Conservation (phyloP, 768 basidiomycete genomes). For the Mycena maculata region DNA sequence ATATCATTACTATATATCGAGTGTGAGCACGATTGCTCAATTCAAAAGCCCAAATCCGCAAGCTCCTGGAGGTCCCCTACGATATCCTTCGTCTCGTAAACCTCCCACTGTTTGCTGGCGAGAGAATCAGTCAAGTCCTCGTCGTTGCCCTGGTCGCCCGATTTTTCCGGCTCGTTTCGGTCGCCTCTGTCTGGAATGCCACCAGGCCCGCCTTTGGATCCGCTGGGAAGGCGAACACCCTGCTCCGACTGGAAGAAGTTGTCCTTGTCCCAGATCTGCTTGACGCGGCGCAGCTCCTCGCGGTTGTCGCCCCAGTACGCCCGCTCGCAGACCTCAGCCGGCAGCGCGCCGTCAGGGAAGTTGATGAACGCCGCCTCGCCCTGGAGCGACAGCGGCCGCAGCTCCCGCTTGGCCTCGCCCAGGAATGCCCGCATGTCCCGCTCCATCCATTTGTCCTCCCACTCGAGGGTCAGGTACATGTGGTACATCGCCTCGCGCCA, state of each 20-base stretch:
- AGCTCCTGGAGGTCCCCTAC: neutral
- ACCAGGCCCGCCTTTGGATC: neutral
- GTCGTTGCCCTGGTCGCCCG: conserved; percentile 17
- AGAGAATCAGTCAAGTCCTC: conserved; percentile 23
- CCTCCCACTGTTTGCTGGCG: conserved; percentile 27
- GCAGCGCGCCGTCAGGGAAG: conserved; percentile 30
- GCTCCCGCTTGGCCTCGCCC: conserved; percentile 10
- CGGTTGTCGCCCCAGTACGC: conserved; percentile 29
- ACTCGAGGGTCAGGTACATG: conserved; percentile 34
- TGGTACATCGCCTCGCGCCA: conserved; percentile 32
- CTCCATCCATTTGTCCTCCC: conserved; percentile 36
- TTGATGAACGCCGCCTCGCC: conserved; percentile 29
- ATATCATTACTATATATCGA: neutral
- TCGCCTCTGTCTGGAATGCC: neutral
- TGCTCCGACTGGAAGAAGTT: conserved; percentile 30
- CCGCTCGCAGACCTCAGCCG: conserved; percentile 5
- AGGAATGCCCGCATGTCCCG: conserved; percentile 32
- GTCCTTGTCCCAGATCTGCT: conserved; percentile 32
- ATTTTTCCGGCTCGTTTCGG: neutral
- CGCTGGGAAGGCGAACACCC: conserved; percentile 23
- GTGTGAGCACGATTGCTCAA: neutral
- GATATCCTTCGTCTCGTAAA: conserved; percentile 12
- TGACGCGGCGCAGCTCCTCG: conserved; percentile 31
- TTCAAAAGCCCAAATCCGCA: conserved; percentile 7
- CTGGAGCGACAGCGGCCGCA: conserved; percentile 29